These are phyloP conservation scores for Beta lomatogona DNA, from an alignment of 179 eudicot species.

Conservation along the genomic window DNA sequence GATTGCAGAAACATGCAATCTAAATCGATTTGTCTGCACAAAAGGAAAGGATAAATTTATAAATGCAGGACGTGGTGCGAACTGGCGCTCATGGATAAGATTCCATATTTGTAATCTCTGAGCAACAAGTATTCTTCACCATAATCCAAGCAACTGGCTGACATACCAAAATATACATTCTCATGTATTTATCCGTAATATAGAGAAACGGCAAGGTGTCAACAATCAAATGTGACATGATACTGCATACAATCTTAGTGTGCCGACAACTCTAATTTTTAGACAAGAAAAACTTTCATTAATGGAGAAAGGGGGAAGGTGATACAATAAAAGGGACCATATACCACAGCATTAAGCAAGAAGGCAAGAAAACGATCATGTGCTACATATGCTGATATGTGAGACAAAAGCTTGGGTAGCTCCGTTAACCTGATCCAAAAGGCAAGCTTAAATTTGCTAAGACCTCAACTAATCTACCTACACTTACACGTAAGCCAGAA, in stretches of 20 bases:
- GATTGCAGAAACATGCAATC: slow-evolving; percentile 85
- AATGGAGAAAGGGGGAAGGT: background rate
- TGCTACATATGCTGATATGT: background rate
- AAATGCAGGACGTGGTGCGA: slow-evolving; percentile 6
- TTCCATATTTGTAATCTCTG: background rate
- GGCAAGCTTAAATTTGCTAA: too few relatives aligned
- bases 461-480: too few relatives aligned
- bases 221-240: background rate
- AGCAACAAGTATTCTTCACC: background rate
- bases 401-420: too few relatives aligned
- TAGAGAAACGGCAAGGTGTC: too few relatives aligned
- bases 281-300: background rate
- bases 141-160: background rate
- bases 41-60: slow-evolving; percentile 10
- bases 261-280: background rate
- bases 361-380: background rate
- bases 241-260: background rate
- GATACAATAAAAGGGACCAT: background rate
- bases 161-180: background rate
- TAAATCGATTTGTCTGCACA: slow-evolving; percentile 74
- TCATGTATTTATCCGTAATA: background rate
- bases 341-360: background rate
- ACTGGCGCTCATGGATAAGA: slow-evolving; percentile 3
- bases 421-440: too few relatives aligned
- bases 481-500: too few relatives aligned